A percentile compares a stretch with the other conserved stretches of the same genome.
phyloP scores from a whole-genome alignment of 2,329 filamentous ascomycete genomes.

The Epichloe bromicola region DNA sequence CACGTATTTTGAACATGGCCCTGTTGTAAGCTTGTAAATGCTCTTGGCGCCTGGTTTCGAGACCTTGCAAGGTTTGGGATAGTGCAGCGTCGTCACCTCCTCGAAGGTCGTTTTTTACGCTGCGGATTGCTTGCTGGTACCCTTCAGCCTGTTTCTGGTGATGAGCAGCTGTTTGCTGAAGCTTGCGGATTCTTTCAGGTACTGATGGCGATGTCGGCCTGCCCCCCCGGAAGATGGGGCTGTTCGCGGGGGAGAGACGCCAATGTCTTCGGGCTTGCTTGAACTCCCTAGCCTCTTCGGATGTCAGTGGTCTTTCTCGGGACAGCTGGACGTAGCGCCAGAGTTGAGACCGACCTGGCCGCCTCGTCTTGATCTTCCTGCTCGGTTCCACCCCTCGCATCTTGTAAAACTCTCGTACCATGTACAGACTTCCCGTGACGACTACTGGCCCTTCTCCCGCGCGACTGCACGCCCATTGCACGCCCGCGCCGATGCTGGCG shows the following conservation, averaged over 20 bases:
- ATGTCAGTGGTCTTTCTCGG: conserved; percentile 17
- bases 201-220: conserved; percentile 9
- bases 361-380: conserved; percentile 17
- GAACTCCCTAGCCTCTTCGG: conserved; percentile 20
- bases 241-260: conserved; percentile 19
- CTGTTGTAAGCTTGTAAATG: conserved; percentile 15
- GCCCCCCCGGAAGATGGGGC: conserved; percentile 12
- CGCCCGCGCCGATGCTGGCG: conserved; percentile 15
- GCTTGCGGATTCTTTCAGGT: conserved; percentile 10
- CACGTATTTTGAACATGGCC: conserved; percentile 18
- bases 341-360: conserved; percentile 21
- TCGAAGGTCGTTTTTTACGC: conserved; percentile 12
- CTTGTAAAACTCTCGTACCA: conserved; percentile 23
- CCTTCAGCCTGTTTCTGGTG: conserved; percentile 18
- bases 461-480: conserved; percentile 23
- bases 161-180: conserved; percentile 17
- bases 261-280: conserved; percentile 21
- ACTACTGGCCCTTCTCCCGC: conserved; percentile 22
- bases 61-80: conserved; percentile 6
- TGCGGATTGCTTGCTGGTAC: conserved; percentile 13
- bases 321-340: conserved; percentile 19
- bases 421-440: conserved; percentile 28
- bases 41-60: conserved; percentile 13
- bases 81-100: background rate
- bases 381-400: conserved; percentile 17